Base-by-base conservation (phyloP, 345 rosid genomes). In the Xanthoceras sorbifolium region DNA sequence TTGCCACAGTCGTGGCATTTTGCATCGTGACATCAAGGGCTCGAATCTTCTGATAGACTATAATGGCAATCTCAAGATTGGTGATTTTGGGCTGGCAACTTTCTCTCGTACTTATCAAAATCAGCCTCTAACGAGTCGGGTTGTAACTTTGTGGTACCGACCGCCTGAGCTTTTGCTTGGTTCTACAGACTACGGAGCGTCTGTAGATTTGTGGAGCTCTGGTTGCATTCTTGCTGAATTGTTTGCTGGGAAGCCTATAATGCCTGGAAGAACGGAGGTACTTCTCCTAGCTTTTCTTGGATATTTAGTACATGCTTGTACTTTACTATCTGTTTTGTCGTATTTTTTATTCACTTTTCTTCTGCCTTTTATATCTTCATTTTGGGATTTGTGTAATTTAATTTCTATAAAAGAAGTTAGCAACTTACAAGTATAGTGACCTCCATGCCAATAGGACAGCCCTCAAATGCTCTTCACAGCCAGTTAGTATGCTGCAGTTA, bases 261-360 rank as follows among this genome's bases (percentile, higher is more conserved):
- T 86, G 91, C 87, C 91, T 15, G 91, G 91, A 83, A 83, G 91
- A 82, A 88, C 90, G 0, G 91, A 88, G 88, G 91, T 88, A 65
- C 73, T 34, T 23, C 12, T 9, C 74, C 11, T 23, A 59, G 5
- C 73, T 31, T 66, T 12, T 34, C 10, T 32, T 38, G 23, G 20
- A 66, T 38, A 15, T 38, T 40, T 9, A 17, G 1, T 5, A 31
- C 1, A 3, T 29, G 25, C 34, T 9, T 2, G 38, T 42, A 38
- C 18, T 60, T 60, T 22, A 22, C n/a, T n/a, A n/a, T 69, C 40
- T 10, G 28, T 50, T 50, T 50, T 48, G 59, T 48, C 8, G 1
- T 31, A 48, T 17, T 50, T n/a, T 48, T 48, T 44, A 40, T 67
- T 40, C 28, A 8, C 17, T n/a, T 34, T 20, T n/a, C 1, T n/a